phyloP scores from a whole-genome alignment of 306 rosid species.

The Prunus mume region DNA sequence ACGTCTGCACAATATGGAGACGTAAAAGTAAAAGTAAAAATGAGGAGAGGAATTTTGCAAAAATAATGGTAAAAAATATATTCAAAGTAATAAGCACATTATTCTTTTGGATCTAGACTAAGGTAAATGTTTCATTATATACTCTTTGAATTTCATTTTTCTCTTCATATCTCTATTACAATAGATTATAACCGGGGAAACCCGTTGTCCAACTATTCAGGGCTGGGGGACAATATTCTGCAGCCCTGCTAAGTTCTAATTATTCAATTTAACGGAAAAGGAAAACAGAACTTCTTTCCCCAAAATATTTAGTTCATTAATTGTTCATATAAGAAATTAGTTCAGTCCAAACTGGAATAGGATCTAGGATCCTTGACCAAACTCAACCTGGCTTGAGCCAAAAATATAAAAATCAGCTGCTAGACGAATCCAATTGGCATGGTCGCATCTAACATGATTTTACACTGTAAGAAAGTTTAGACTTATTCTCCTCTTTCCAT shows the following conservation, averaged over 20 bases:
- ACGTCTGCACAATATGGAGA: constrained; percentile 56
- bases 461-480: neutral
- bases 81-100: too few species aligned
- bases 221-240: neutral
- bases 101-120: neutral
- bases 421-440: neutral
- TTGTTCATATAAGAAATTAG: neutral
- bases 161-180: neutral
- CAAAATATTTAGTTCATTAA: neutral
- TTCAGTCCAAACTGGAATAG: neutral
- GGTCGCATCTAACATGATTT: neutral
- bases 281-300: neutral
- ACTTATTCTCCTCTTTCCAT: neutral
- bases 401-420: neutral
- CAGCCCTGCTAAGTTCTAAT: neutral
- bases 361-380: neutral
- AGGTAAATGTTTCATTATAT: neutral
- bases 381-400: neutral
- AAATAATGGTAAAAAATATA: neutral
- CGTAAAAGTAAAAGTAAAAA: constrained; percentile 5
- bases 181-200: neutral
- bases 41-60: constrained; percentile 12
- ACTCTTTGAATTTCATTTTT: neutral
- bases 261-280: neutral
- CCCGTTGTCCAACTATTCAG: neutral